Base-by-base conservation (phyloP, 345 rosid genomes). In the Alliaria petiolata region DNA sequence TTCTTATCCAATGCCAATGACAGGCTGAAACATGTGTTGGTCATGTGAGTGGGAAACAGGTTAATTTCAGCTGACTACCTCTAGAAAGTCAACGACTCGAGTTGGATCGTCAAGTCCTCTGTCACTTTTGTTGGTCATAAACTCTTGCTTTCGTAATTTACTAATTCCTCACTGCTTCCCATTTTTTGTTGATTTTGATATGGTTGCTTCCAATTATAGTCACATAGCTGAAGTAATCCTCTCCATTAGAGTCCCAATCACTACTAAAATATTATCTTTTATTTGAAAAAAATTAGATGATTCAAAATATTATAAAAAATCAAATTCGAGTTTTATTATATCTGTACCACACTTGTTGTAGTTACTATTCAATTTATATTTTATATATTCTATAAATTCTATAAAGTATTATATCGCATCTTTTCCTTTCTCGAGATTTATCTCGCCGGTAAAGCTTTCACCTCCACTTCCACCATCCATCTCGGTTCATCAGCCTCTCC, bases 1-100 rank as follows among this genome's bases (percentile, higher is more conserved):
- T 14, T 71, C 62, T 40, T 19, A 53, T 71, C 54, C 36, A 52
- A 62, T 34, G 63, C 55, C 76, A 71, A 53, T 53, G 62, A 44
- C 28, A 43, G 39, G 63, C 3, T 33, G 39, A 63, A 53, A 53
- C 64, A 72, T 72, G 69, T 71, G 62, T 62, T 71, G 62, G 36
- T 62, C 62, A 71, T 62, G 56, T 53, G 55, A 71, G 59, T 71
- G 69, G 70, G 63, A 36, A 62, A 63, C 69, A 52, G 11, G 8
- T 53, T 71, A 53, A 33, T 53, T 53, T 43, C 46, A 34, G 15
- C 17, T 43, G 76, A 71, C 30, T 51, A 19, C 33, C 30, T 66
- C 40, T 42, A 31, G 53, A 53, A 52, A 62, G 69, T 71, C 76
- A 62, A 63, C 35, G 69, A 22, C 51, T 40, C 46, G 46, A 58